Base-by-base conservation (phyloP, 768 basidiomycete species). In the Suillus subaureus region DNA sequence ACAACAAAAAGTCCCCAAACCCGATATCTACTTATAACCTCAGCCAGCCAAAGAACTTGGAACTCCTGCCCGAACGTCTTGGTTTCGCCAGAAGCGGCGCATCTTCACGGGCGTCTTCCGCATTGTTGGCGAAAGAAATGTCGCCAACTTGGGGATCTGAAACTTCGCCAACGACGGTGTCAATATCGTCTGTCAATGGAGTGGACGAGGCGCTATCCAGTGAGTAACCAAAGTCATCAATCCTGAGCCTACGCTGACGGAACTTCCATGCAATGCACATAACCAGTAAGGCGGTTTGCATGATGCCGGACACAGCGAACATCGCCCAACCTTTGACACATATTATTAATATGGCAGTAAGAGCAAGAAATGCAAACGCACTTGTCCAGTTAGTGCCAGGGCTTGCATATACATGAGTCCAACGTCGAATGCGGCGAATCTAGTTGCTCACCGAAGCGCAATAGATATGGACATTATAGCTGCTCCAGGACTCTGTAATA, bases 401-500 rank as follows among this genome's bases (percentile, higher is more conserved):
- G 64, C 92, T 88, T 55, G 54, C 12, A 55, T 45, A 60, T 15
- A 28, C 63, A 23, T 68, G 60, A 43, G 66, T 28, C 31, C 58
- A 49, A 52, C 18, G 45, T 63, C 56, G 43, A 47, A 49, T 45
- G 13, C 43, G 42, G 33, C 35, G 23, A 61, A 45, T n/a, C 51
- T 54, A 40, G 40, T 66, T 28, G 70, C 81, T 21, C 64, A 89
- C 85, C 88, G 80, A 31, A 93, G 78, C 8, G 90, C 92, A 64
- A 95, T 92, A 68, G 89, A 92, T 5, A 89, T 67, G 7, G 93
- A 91, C 90, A 98, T 96, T n/a, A 93, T 73, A 4, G 93, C 80
- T 1, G 92, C 90, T 4, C 96, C 96, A 4, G 96, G 96, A 15
- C 88, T 94, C 77, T 99, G 97, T 18, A 99, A 93, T 57, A 87